Percentiles rank a stretch among this genome's conserved stretches.
Conservation (phyloP, 2,329 filamentous ascomycete genomes). For the Fusarium camptoceras region DNA sequence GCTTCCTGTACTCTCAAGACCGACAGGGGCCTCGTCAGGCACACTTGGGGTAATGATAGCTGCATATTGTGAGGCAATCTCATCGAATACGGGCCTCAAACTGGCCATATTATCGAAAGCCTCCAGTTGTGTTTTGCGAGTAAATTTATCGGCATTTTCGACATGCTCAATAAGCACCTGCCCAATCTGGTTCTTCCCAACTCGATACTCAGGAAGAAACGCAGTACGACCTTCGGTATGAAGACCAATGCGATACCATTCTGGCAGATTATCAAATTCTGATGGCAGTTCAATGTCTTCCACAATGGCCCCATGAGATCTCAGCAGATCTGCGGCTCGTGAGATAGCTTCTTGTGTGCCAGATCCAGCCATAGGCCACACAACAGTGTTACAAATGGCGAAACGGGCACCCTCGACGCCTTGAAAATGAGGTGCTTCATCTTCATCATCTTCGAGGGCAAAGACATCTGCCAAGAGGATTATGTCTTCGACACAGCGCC, state of each 20-base stretch:
- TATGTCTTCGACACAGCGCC: constrained; percentile 69
- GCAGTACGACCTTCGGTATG: constrained; percentile 64
- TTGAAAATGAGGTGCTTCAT: constrained; percentile 52
- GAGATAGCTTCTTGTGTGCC: constrained; percentile 60
- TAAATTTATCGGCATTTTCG: constrained; percentile 60
- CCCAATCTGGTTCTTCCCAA: constrained; percentile 61
- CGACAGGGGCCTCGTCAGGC: constrained; percentile 69
- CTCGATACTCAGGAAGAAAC: constrained; percentile 67
- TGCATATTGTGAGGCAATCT: constrained; percentile 63
- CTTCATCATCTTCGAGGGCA: constrained; percentile 59
- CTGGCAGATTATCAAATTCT: constrained; percentile 61
- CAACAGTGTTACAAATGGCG: constrained; percentile 65
- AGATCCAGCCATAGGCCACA: constrained; percentile 63
- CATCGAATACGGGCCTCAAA: constrained; percentile 67
- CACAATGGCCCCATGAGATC: constrained; percentile 63
- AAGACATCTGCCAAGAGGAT: constrained; percentile 68
- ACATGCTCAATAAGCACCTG: constrained; percentile 62
- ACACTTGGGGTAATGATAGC: constrained; percentile 71
- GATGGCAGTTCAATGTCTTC: constrained; percentile 66
- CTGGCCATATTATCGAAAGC: constrained; percentile 66
- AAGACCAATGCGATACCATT: constrained; percentile 67
- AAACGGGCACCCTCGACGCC: constrained; percentile 65
- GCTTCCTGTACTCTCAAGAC: constrained; percentile 65
- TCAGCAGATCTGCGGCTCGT: constrained; percentile 55
- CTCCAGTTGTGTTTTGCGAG: constrained; percentile 62